These are phyloP conservation scores for Neurospora sp. DNA, from an alignment of 495 filamentous ascomycete species.

Conservation along the genomic window DNA sequence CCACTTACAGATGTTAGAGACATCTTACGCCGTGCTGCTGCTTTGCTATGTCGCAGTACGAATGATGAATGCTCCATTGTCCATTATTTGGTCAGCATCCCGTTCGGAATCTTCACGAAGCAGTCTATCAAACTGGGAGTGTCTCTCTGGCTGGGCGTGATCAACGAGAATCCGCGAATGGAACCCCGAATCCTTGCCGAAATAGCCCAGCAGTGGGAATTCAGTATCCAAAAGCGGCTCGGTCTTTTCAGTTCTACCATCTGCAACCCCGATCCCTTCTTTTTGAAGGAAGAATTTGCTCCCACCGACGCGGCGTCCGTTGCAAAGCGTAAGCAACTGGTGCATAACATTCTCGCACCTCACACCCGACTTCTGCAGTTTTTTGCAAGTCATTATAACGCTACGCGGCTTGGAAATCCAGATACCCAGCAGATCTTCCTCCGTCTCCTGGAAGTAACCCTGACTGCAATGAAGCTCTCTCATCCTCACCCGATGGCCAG, in stretches of 20 bases:
- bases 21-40: conserved; percentile 70
- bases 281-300: conserved; percentile 81
- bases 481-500: conserved; percentile 75
- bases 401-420: conserved; percentile 67
- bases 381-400: conserved; percentile 87
- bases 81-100: conserved; percentile 79
- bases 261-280: conserved; percentile 79
- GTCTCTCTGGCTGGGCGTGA: conserved; percentile 90
- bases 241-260: conserved; percentile 75
- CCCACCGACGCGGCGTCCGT: conserved; percentile 77
- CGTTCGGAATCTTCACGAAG: conserved; percentile 86
- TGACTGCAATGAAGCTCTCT: conserved; percentile 59
- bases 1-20: conserved; percentile 69
- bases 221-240: conserved; percentile 57
- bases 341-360: conserved; percentile 71
- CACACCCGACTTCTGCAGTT: conserved; percentile 82
- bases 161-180: conserved; percentile 87
- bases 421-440: conserved; percentile 73
- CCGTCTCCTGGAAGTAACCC: conserved; percentile 64
- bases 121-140: conserved; percentile 92
- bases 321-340: conserved; percentile 60
- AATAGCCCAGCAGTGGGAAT: conserved; percentile 80
- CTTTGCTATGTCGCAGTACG: conserved; percentile 66
- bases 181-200: conserved; percentile 75
- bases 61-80: conserved; percentile 65